Conservation (phyloP, 371 early-diverging fungal genomes). For the Nosema bombycis region DNA sequence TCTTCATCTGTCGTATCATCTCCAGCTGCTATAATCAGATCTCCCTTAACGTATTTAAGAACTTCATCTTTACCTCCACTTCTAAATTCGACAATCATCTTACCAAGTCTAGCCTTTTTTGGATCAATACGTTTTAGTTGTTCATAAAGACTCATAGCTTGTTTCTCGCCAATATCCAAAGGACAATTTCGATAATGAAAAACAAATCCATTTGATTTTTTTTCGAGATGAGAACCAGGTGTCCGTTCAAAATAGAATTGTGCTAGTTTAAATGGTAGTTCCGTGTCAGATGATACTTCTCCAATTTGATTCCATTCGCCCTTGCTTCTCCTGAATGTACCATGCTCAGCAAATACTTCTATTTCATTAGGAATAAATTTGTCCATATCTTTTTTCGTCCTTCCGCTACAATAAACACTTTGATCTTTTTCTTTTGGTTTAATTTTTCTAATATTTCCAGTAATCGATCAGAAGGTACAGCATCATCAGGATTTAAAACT, state of each 20-base stretch:
- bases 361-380: slow-evolving; percentile 61
- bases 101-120: slow-evolving; percentile 55
- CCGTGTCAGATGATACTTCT: slow-evolving; percentile 36
- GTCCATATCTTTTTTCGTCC: slow-evolving; percentile 55
- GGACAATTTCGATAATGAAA: slow-evolving; percentile 62
- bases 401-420: slow-evolving; percentile 62
- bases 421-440: slow-evolving; percentile 29
- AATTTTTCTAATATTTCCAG: slow-evolving; percentile 49
- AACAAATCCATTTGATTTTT: slow-evolving; percentile 58
- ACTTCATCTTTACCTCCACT: slow-evolving; percentile 54
- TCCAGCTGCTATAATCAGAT: slow-evolving; percentile 58
- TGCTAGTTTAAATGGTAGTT: slow-evolving; percentile 32
- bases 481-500: slow-evolving; percentile 49
- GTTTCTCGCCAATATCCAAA: slow-evolving; percentile 5
- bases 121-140: slow-evolving; percentile 13
- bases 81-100: slow-evolving; percentile 59
- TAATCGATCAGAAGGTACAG: slow-evolving; percentile 55
- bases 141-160: slow-evolving; percentile 45
- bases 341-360: slow-evolving; percentile 65
- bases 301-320: slow-evolving; percentile 47
- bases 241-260: slow-evolving; percentile 55
- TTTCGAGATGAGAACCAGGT: slow-evolving; percentile 63
- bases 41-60: slow-evolving; percentile 32
- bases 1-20: slow-evolving; percentile 66
- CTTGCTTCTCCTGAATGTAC: slow-evolving; percentile 51